Base-by-base conservation (phyloP, 1,284 basidiomycete species). In the Naganishia albida region DNA sequence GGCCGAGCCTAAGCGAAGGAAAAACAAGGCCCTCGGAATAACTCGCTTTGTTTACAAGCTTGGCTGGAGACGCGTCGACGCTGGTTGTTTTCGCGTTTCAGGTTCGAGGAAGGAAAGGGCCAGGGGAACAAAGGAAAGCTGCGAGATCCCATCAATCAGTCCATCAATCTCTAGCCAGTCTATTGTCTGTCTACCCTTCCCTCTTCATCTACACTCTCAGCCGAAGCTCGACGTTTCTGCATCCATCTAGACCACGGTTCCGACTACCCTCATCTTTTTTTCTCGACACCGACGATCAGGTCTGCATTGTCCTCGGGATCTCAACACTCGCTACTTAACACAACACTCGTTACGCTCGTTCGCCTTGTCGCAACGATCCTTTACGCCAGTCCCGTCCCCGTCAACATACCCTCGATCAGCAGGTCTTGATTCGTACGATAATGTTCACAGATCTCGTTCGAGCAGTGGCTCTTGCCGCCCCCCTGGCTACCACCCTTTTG, bases 381-480 rank as follows among this genome's bases (percentile, higher is more conserved):
- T 23, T 28, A 49, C 28, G 28, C 48, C 53, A 46, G 34, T 28
- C 23, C 28, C 34, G 51, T 40, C 46, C 54, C 23, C 49, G 7
- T 15, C 40, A 28, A 23, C 23, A 50, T 26, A 26, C 18, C 54
- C 26, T 30, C 54, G 23, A 50, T 28, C 46, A 28, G 28, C 34
- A 49, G 7, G 23, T 28, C 39, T 59, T 40, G 30, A 44, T 20
- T 13, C 30, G 23, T 48, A 60, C 57, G n/a, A n/a, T n/a, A 34
- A 60, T 60, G 57, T 50, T 60, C n/a, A 50, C 57, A 30, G 38
- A 50, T 39, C 34, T 50, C 30, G 48, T 60, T 42, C 57, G 57
- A 60, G 57, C 50, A 49, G 15, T 60, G 34, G 46, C 57, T 49
- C 57, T 60, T 10, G 57, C 57, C 49, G 57, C 57, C 57, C 57